phyloP scores from a whole-genome alignment of 2,329 filamentous ascomycete genomes.

The Myriangium duriaei region DNA sequence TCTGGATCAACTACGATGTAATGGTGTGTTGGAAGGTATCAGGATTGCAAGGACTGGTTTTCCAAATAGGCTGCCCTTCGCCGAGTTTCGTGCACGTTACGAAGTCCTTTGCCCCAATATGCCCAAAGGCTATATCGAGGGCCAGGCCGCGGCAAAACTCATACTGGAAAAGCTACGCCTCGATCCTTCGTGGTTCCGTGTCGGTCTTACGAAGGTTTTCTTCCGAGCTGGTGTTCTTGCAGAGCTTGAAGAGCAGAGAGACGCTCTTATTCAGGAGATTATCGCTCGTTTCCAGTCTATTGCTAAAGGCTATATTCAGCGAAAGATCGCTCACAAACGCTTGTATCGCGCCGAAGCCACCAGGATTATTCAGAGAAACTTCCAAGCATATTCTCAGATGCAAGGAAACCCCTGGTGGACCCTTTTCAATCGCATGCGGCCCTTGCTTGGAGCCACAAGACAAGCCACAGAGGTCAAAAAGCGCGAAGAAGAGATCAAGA shows the following conservation, averaged over 20 bases:
- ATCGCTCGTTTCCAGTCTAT: conserved; percentile 88
- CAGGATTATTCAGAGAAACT: conserved; percentile 86
- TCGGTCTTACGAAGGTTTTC: conserved; percentile 94
- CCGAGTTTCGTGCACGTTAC: conserved; percentile 90
- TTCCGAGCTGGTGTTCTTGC: conserved; percentile 93
- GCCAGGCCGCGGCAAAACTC: conserved; percentile 68
- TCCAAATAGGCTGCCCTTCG: conserved; percentile 81
- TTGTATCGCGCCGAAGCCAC: conserved; percentile 92
- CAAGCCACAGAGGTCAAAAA: conserved; percentile 91
- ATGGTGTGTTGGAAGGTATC: conserved; percentile 98
- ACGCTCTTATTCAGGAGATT: conserved; percentile 84
- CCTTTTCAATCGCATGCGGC: conserved; percentile 87
- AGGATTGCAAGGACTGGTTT: conserved; percentile 94
- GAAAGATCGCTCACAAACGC: conserved; percentile 80
- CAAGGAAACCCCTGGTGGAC: conserved; percentile 96
- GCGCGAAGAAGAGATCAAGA: conserved; percentile 82
- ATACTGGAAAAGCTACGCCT: conserved; percentile 84
- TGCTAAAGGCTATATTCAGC: conserved; percentile 77
- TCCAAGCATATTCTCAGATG: conserved; percentile 80
- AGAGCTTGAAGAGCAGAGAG: conserved; percentile 90
- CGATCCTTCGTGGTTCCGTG: conserved; percentile 76
- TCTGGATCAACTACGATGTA: conserved; percentile 91
- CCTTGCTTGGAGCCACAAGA: conserved; percentile 78
- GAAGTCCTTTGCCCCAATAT: conserved; percentile 84
- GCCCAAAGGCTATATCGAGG: conserved; percentile 82